Evolutionary conservation across 2,329 filamentous ascomycete genomes (phyloP), one percentile per base, ranked within the genome.

Genomic region (Monilinia vaccinii-corymbosi): DNA sequence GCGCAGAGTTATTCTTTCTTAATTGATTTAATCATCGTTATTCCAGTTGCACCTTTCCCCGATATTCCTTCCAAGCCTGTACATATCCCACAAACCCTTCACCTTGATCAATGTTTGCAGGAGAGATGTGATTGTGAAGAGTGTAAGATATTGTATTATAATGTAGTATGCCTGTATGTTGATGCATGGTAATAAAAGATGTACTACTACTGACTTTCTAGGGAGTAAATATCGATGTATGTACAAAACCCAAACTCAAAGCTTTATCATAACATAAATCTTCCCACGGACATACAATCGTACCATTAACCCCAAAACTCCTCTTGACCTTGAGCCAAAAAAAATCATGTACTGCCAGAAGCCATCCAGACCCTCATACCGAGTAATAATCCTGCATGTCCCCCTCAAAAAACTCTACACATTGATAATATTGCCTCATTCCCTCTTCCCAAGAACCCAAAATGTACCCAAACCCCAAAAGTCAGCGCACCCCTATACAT

Each of bases 341-440:
- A 53, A 23, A 14, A 14, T n/a, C 13, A 36, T n/a, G 25, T n/a
- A 31, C 1, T 11, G 42, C 18, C 25, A 21, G 23, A 44, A 44
- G n/a, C n/a, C 13, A 7, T 11, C 38, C 7, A 53, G 4, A 10
- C 9, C 38, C 13, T 4, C 1, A 7, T 42, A n/a, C 21, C 3
- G 4, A 7, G 7, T 1, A 44, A 32, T 2, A 23, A 0, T 16
- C 23, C 16, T 11, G 25, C 2, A 11, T 32, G 4, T 2, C 11
- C 7, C 36, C 38, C 4, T 16, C 2, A 14, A 7, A 9, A 44
- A 53, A 1, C 21, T 4, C 34, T 21, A 53, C 16, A 31, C 25
- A 53, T 32, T 52, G 4, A 42, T 21, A 2, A n/a, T n/a, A 31
- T 42, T 10, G 8, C 85, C 79, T 51, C 32, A 25, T 7, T 18